Evolutionary conservation across 2,329 filamentous ascomycete species (phyloP).

Genomic region (Fusarium heterosporum): DNA sequence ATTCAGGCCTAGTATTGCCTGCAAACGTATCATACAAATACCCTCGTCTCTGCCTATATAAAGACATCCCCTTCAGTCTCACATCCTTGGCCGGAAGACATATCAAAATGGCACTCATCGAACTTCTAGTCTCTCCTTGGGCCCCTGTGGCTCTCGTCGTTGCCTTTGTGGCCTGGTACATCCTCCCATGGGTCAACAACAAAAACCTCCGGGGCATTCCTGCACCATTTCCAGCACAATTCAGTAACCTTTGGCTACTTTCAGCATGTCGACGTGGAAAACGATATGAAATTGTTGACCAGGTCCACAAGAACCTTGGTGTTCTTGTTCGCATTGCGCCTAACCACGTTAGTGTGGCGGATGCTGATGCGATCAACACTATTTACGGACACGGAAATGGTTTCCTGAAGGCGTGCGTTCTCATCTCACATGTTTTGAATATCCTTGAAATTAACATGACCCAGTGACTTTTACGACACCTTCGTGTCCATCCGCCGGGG

Average conservation of each 20-base stretch:
- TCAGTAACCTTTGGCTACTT: conserved; percentile 85
- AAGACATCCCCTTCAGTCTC: fast-evolving
- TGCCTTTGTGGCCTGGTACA: conserved; percentile 31
- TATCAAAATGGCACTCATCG: conserved; percentile 35
- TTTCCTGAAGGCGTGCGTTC: conserved; percentile 73
- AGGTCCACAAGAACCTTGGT: conserved; percentile 79
- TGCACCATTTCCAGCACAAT: conserved; percentile 71
- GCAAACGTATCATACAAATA: conserved; percentile 3
- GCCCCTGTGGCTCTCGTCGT: conserved; percentile 24
- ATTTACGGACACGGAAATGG: conserved; percentile 87
- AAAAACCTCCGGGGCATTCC: conserved; percentile 66
- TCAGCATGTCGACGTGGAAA: conserved; percentile 72
- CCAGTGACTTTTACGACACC: conserved; percentile 86
- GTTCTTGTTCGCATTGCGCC: conserved; percentile 85
- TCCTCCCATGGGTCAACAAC: conserved; percentile 62
- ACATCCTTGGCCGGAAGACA: background rate
- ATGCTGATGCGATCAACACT: conserved; percentile 77
- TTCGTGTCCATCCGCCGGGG: conserved; percentile 89
- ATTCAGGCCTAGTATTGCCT: background rate
- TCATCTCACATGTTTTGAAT: fast-evolving
- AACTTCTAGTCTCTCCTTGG: conserved; percentile 38
- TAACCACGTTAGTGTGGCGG: conserved; percentile 84
- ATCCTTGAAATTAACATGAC: background rate
- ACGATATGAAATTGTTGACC: conserved; percentile 72
- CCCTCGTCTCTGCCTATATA: background rate